Conservation (phyloP, 257 asterid species). For the Salvia hispanica region DNA sequence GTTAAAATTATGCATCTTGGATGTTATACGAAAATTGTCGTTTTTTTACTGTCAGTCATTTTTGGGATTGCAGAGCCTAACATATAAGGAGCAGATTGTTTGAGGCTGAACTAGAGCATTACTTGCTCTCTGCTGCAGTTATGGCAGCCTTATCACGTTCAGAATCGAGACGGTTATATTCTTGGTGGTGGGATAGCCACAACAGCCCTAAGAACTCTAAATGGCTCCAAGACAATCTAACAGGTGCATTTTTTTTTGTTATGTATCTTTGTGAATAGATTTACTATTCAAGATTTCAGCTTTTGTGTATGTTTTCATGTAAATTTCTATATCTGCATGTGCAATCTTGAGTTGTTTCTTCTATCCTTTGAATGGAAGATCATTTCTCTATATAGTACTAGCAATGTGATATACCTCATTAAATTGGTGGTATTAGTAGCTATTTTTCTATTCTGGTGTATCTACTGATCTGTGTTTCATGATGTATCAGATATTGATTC, state of each 20-base stretch:
- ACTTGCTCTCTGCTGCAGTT: constrained; percentile 42
- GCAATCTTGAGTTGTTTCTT: too few relatives aligned
- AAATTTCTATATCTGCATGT: too few relatives aligned
- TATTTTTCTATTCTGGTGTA: background rate
- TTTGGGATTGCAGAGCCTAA: background rate
- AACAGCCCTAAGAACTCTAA: constrained; percentile 89
- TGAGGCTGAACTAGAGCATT: constrained; percentile 12
- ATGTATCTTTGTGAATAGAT: too few relatives aligned
- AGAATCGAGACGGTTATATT: constrained; percentile 71
- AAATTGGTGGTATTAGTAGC: background rate
- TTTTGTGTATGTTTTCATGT: too few relatives aligned
- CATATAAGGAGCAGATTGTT: constrained; percentile 18
- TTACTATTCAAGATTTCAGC: background rate
- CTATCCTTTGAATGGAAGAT: too few relatives aligned
- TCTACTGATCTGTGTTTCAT: background rate
- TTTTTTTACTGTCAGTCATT: background rate
- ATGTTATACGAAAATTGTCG: constrained; percentile 28
- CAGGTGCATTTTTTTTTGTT: constrained; percentile 43
- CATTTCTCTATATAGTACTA: too few relatives aligned
- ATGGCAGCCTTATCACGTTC: constrained; percentile 67
- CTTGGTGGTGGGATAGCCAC: constrained; percentile 99
- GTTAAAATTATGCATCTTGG: background rate
- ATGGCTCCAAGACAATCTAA: constrained; percentile 96
- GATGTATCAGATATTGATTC: constrained; percentile 78
- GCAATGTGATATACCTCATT: too few relatives aligned